Evolutionary conservation across 352 stramenopile genomes (phyloP).

Genomic region (Pseudoperonospora humuli): DNA sequence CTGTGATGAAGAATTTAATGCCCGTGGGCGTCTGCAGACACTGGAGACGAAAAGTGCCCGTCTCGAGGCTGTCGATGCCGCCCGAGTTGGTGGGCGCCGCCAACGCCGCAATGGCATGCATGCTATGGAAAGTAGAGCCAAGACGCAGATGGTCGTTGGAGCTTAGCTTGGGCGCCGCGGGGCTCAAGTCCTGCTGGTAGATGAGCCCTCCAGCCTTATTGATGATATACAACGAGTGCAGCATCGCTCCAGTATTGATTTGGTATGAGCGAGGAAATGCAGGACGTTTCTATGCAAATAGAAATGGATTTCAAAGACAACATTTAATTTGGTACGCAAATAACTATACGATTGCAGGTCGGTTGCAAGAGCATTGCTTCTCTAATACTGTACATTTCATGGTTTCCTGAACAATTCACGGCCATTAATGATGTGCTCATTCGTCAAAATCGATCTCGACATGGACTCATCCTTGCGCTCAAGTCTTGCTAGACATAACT

Average conservation of each 20-base stretch:
- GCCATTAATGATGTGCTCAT: too few species aligned
- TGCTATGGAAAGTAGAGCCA: conserved; percentile 92
- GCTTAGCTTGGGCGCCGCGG: conserved; percentile 72
- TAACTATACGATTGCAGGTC: too few species aligned
- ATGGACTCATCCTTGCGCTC: too few species aligned
- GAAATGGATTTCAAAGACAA: background rate
- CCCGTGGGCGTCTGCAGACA: conserved; percentile 91
- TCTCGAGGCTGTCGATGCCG: conserved; percentile 89
- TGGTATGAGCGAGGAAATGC: background rate
- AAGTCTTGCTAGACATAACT: too few species aligned
- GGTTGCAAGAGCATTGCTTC: too few species aligned
- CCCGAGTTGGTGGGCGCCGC: conserved; percentile 74
- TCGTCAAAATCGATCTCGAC: too few species aligned
- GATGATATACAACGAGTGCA: conserved; percentile 91
- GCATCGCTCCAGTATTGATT: conserved; percentile 37
- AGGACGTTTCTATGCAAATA: background rate
- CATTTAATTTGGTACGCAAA: too few species aligned
- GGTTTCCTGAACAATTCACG: too few species aligned
- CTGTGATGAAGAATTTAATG: conserved; percentile 93
- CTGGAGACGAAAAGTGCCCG: conserved; percentile 86
- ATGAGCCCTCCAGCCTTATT: conserved; percentile 91
- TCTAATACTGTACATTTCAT: too few species aligned
- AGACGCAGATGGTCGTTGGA: conserved; percentile 90
- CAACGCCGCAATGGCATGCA: conserved; percentile 88
- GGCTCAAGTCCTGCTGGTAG: conserved; percentile 89